A percentile compares a stretch with the other conserved stretches of the same genome.
Evolutionary conservation across 169 alveolate species (phyloP).

Genomic region (Plasmodium billcollinsi): DNA sequence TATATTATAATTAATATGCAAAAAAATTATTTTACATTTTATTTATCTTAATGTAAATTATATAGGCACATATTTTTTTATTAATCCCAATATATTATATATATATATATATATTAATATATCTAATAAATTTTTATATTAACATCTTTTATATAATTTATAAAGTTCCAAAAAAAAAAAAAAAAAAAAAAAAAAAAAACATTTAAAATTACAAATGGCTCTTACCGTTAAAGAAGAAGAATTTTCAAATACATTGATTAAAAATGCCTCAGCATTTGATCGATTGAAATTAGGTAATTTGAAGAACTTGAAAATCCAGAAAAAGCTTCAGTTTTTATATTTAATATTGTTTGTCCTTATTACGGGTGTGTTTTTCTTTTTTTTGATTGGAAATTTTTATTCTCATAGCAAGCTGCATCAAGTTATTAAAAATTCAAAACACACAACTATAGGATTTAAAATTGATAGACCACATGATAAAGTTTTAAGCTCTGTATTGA

Average conservation of each 20-base stretch:
- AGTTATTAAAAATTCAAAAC: slow-evolving; percentile 30
- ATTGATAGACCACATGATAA: slow-evolving; percentile 59
- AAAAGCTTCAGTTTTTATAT: slow-evolving; percentile 37
- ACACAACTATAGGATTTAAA: slow-evolving; percentile 31
- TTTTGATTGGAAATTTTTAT: slow-evolving; percentile 26
- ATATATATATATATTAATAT: no score
- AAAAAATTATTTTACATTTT: no score
- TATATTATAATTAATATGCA: no score
- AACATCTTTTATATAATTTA: no score
- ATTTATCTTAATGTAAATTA: no score
- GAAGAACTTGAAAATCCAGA: slow-evolving; percentile 55
- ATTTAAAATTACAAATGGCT: slow-evolving; percentile 19
- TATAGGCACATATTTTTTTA: no score
- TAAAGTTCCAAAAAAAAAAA: no score
- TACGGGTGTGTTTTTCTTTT: slow-evolving; percentile 32
- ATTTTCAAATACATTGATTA: slow-evolving; percentile 37
- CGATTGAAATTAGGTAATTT: slow-evolving; percentile 20
- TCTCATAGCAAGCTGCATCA: slow-evolving; percentile 5
- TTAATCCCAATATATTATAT: no score
- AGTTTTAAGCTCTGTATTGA: slow-evolving; percentile 9
- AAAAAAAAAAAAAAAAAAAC: no score
- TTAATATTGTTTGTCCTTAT: slow-evolving; percentile 30
- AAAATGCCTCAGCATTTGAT: slow-evolving; percentile 48
- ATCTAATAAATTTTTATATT: no score
- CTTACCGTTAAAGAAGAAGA: slow-evolving; percentile 29